Conservation (phyloP, 73 alveolate genomes). For the Durusdinium trenchii region DNA sequence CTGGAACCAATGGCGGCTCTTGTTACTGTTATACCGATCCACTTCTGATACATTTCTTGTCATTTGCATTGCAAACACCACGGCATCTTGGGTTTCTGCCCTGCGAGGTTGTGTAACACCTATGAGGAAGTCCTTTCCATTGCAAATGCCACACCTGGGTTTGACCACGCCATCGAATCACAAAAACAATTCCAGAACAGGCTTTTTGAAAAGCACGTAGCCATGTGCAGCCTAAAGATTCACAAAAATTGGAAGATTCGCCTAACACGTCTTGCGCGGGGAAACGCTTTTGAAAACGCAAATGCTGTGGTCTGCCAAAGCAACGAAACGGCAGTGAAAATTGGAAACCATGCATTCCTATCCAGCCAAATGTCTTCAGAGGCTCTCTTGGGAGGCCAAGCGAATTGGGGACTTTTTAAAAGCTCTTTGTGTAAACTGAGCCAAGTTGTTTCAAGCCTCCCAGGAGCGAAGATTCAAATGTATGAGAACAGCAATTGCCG, state of each 20-base stretch:
- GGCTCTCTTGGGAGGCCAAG: no score
- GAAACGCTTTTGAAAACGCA: background rate
- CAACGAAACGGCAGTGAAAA: no score
- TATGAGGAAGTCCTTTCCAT: slow-evolving; percentile 59
- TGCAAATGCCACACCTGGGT: slow-evolving; percentile 76
- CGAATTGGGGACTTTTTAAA: no score
- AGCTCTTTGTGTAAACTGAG: no score
- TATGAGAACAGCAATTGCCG: slow-evolving; percentile 53
- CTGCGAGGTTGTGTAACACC: slow-evolving; percentile 98
- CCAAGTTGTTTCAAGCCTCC: background rate
- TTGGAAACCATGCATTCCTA: no score
- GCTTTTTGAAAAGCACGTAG: no score
- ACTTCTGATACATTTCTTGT: background rate
- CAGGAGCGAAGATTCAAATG: background rate
- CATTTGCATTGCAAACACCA: no score
- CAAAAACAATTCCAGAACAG: no score
- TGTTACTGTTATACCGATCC: background rate
- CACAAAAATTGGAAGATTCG: no score
- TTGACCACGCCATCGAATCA: background rate
- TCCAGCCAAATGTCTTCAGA: no score
- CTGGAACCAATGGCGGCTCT: background rate
- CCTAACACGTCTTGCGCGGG: background rate
- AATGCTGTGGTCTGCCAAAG: no score
- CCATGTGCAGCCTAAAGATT: no score
- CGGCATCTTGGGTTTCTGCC: slow-evolving; percentile 42